Evolutionary conservation across 306 rosid genomes (phyloP), one percentile per base, ranked within the genome.

Genomic region (Pyrus pyrifolia): DNA sequence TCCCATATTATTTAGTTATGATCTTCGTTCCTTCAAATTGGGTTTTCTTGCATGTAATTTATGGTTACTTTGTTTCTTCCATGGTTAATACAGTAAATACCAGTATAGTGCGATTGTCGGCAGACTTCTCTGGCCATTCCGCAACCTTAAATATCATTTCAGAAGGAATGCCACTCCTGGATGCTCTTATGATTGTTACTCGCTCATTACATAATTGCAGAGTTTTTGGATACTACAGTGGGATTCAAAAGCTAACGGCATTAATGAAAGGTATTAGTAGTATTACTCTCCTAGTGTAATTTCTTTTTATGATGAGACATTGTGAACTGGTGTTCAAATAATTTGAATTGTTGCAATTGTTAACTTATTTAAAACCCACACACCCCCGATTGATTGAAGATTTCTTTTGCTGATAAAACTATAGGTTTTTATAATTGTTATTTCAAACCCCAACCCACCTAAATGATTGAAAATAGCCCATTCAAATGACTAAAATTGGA

Each of bases 201-300:
- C 93, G 90, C 71, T 92, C 99, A 30, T 81, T 90, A 86, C 91
- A 95, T 69, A 95, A 92, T 86, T 95, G 99, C 83, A 87, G 90
- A 81, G 87, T 92, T 67, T 92, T 95, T 85, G 96, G 99, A 79
- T 92, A 90, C 86, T 88, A 83, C 80, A 89, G 97, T 74, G 99
- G 99, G 73, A 84, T 95, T 83, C 96, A 88, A 79, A 95, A 92
- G 83, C 90, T 95, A 35, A 92, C 91, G 8, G 99, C 96, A 45
- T 72, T 95, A 80, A 88, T 92, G 99, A 95, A 95, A 92, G 99
- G 99, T 95, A 82, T 76, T 76, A 51, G 75, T 11, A 31, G 35
- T 78, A 62, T 53, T 68, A 18, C 27, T 67, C 25, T 77, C 30
- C 69, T 46, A 27, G 11, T 44, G 71, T 8, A 68, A 5, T 55